Evolutionary conservation across 148 eudicot genomes (phyloP).

Genomic region (Bassia scoparia): DNA sequence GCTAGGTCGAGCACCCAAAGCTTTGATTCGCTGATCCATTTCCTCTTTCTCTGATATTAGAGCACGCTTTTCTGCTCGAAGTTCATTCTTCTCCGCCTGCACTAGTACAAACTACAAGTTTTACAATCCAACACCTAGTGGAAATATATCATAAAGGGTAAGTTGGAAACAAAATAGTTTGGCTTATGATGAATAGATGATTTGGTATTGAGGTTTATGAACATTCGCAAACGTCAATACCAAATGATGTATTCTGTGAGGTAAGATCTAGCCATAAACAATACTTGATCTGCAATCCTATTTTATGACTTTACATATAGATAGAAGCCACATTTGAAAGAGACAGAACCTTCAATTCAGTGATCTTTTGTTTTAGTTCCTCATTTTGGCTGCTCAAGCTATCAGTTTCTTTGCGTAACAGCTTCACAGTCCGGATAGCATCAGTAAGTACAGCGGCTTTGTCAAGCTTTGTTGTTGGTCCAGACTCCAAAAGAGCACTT

Average conservation of each 20-base stretch:
- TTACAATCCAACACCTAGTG: not conserved
- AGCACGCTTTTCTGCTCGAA: slow-evolving; percentile 58
- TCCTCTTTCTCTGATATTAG: slow-evolving; percentile 52
- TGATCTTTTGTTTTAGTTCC: slow-evolving; percentile 46
- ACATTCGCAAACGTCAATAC: too few species aligned
- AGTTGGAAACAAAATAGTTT: not conserved
- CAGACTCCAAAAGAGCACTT: slow-evolving; percentile 51
- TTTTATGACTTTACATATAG: not conserved
- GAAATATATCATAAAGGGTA: not conserved
- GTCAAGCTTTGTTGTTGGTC: slow-evolving; percentile 53
- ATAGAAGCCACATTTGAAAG: not conserved
- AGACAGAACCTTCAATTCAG: slow-evolving; percentile 49
- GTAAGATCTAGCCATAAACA: not conserved
- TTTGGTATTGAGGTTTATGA: too few species aligned
- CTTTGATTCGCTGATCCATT: slow-evolving; percentile 44
- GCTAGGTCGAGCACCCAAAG: slow-evolving; percentile 35
- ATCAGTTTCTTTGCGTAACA: slow-evolving; percentile 47
- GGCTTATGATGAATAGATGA: too few species aligned
- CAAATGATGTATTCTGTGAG: too few species aligned
- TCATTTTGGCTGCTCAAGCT: slow-evolving; percentile 43
- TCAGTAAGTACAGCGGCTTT: slow-evolving; percentile 53
- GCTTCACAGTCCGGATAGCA: slow-evolving; percentile 54
- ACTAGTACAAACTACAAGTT: not conserved
- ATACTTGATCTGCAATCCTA: not conserved
- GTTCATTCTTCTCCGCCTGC: slow-evolving; percentile 68